These are phyloP conservation scores for Corymbia citriodora DNA, from an alignment of 441 rosid species.

Conservation along the genomic window DNA sequence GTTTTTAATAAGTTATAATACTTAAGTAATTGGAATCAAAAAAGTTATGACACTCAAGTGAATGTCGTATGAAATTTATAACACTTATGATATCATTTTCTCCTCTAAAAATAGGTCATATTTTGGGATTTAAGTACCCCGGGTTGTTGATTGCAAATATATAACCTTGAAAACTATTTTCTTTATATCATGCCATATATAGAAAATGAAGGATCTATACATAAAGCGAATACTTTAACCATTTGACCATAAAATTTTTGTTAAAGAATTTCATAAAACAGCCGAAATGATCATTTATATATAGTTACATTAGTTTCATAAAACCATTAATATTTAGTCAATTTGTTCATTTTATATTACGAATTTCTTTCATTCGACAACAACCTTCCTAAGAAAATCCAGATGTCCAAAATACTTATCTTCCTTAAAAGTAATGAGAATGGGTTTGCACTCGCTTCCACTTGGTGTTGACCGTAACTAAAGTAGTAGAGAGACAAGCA, in stretches of 20 bases:
- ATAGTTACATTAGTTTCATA: neutral
- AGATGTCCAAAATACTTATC: neutral
- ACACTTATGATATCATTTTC: too few relatives aligned
- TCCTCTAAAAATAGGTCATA: neutral
- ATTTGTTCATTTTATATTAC: neutral
- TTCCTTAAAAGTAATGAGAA: neutral
- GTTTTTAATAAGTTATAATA: too few relatives aligned
- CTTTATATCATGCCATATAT: neutral
- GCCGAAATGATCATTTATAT: neutral
- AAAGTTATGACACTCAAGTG: too few relatives aligned
- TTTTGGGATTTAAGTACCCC: neutral
- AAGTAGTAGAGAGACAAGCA: neutral
- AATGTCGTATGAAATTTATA: fast-evolving
- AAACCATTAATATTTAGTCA: neutral
- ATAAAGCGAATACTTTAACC: neutral
- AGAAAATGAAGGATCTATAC: neutral
- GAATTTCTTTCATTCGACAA: neutral
- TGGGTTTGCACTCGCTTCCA: neutral
- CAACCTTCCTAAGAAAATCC: neutral
- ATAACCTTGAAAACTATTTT: neutral
- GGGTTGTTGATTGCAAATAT: neutral
- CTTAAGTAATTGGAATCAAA: too few relatives aligned
- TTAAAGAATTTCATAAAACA: neutral
- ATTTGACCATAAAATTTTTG: neutral
- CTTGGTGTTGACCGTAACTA: neutral